phyloP scores from a whole-genome alignment of 1,284 basidiomycete species.

The Ustilago xerochloae region DNA sequence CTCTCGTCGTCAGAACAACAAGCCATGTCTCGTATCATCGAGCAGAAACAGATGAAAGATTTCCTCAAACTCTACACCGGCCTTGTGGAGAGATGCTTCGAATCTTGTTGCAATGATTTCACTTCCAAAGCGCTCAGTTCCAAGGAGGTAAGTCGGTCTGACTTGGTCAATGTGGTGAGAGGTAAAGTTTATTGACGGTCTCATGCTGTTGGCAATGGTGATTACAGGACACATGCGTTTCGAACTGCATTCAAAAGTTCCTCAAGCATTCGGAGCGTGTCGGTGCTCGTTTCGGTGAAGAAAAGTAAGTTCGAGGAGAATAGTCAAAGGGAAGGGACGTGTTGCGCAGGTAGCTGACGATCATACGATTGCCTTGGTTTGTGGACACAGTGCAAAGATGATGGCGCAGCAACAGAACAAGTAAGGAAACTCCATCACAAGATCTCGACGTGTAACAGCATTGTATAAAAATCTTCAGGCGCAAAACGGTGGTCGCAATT shows the following conservation, averaged over 20 bases:
- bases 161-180: too few species aligned
- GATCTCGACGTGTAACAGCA: too few species aligned
- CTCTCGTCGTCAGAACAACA: constrained; percentile 63
- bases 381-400: constrained; percentile 43
- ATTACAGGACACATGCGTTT: constrained; percentile 73
- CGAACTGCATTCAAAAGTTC: constrained; percentile 87
- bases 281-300: constrained; percentile 79
- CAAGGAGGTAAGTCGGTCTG: constrained; percentile 92
- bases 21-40: constrained; percentile 65
- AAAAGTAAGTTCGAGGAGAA: constrained; percentile 52
- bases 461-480: not conserved
- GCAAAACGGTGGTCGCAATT: not conserved
- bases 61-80: constrained; percentile 96
- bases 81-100: constrained; percentile 95
- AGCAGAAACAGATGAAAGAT: constrained; percentile 87
- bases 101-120: constrained; percentile 93
- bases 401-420: constrained; percentile 52
- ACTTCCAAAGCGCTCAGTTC: constrained; percentile 90
- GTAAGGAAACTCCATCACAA: constrained; percentile 5
- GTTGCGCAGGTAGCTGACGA: too few species aligned
- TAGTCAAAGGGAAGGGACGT: too few species aligned
- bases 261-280: constrained; percentile 95
- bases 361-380: too few species aligned
- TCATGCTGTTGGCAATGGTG: not conserved
- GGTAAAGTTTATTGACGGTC: too few species aligned